Evolutionary conservation across 257 asterid species (phyloP).

Genomic region (Solanum clarkiae): DNA sequence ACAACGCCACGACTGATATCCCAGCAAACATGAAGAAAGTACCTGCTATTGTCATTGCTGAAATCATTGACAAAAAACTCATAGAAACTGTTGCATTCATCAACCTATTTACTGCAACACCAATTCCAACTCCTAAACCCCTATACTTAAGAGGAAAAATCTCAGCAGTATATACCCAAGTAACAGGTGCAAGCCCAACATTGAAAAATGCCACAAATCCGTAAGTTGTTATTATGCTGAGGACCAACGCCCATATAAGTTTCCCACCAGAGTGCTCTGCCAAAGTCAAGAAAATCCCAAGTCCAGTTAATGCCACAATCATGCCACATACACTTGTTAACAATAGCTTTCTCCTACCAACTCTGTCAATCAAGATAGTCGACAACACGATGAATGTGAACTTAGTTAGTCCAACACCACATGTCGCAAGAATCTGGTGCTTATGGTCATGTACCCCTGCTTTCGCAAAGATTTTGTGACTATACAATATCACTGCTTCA

Average conservation of each 20-base stretch:
- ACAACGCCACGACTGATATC: conserved; percentile 35
- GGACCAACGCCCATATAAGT: conserved; percentile 36
- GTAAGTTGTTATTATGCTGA: conserved; percentile 40
- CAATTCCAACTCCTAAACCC: conserved; percentile 54
- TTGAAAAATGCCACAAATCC: conserved; percentile 43
- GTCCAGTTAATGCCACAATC: conserved; percentile 37
- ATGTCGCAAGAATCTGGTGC: conserved; percentile 33
- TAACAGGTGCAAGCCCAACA: conserved; percentile 61
- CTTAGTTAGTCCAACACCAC: conserved; percentile 52
- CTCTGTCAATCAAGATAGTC: conserved; percentile 39
- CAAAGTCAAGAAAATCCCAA: conserved; percentile 38
- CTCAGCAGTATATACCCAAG: conserved; percentile 78
- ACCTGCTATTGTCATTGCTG: conserved; percentile 51
- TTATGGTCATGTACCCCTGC: conserved; percentile 37
- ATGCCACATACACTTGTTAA: conserved; percentile 43
- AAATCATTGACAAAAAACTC: conserved; percentile 42
- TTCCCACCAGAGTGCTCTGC: conserved; percentile 18
- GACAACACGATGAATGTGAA: conserved; percentile 33
- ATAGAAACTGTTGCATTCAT: conserved; percentile 67
- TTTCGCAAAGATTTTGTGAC: conserved; percentile 38
- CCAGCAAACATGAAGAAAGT: conserved; percentile 42
- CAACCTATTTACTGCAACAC: conserved; percentile 59
- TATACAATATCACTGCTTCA: conserved; percentile 54
- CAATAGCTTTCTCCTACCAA: conserved; percentile 48
- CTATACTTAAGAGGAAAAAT: conserved; percentile 44